phyloP scores from a whole-genome alignment of 2,329 filamentous ascomycete species.

The Zymoseptoria ardabiliae region DNA sequence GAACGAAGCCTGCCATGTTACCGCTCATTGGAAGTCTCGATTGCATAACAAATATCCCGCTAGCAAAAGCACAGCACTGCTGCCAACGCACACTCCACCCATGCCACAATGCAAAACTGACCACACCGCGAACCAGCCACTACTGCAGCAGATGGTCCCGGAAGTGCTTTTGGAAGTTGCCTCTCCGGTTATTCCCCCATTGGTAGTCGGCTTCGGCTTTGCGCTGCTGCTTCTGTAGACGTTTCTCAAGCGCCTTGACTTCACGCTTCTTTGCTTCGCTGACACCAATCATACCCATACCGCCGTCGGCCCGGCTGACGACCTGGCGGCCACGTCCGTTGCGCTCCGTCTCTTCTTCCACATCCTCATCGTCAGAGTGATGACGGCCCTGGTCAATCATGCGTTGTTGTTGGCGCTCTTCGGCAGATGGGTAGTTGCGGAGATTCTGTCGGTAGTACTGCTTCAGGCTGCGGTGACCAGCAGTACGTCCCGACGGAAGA shows the following conservation, averaged over 20 bases:
- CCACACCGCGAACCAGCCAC: constrained; percentile 2
- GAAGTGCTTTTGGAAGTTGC: constrained; percentile 73
- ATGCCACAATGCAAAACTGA: background rate
- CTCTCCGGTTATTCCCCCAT: constrained; percentile 63
- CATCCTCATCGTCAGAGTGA: constrained; percentile 42
- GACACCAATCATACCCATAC: constrained; percentile 68
- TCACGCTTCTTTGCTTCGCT: constrained; percentile 67
- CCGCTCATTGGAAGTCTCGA: background rate
- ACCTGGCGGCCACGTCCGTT: constrained; percentile 33
- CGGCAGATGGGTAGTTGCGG: constrained; percentile 69
- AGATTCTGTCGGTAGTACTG: constrained; percentile 92
- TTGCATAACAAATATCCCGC: background rate
- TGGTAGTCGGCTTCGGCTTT: constrained; percentile 47
- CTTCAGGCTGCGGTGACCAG: constrained; percentile 81
- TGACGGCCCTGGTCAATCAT: constrained; percentile 46
- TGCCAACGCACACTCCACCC: background rate
- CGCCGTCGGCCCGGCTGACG: constrained; percentile 63
- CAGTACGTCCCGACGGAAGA: constrained; percentile 78
- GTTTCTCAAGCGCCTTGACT: constrained; percentile 59
- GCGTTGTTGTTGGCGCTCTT: constrained; percentile 64
- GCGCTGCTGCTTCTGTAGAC: constrained; percentile 58
- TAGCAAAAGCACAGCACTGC: background rate
- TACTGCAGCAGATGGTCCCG: constrained; percentile 45
- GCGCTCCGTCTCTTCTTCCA: constrained; percentile 29
- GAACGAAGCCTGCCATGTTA: background rate